A percentile compares a stretch with the other conserved stretches of the same genome.
Evolutionary conservation across 176 grass and related monocot species (phyloP).

Genomic region (Poa annua): DNA sequence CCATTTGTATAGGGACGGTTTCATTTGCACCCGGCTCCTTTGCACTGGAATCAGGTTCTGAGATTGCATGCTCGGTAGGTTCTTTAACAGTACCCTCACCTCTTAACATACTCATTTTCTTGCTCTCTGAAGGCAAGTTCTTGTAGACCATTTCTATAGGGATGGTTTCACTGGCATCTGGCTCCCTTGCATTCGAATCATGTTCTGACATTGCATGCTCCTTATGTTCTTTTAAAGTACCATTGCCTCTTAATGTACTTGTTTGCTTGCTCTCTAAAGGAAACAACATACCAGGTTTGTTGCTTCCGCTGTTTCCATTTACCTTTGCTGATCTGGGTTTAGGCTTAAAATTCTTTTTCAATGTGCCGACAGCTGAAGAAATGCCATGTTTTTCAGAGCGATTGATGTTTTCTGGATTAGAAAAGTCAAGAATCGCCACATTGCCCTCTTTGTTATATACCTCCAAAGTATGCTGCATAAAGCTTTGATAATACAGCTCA

Average conservation of each 20-base stretch:
- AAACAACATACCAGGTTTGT: slow-evolving; percentile 1
- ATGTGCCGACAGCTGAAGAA: slow-evolving; percentile 25
- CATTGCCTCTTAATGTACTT: neutral
- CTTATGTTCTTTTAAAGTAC: slow-evolving; percentile 2
- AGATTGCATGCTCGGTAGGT: neutral
- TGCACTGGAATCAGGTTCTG: slow-evolving; percentile 21
- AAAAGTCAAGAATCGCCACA: slow-evolving; percentile 28
- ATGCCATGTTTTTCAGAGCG: slow-evolving; percentile 23
- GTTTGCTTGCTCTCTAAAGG: slow-evolving; percentile 28
- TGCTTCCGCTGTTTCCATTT: slow-evolving; percentile 33
- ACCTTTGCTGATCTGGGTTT: slow-evolving; percentile 37
- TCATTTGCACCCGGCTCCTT: slow-evolving; percentile 11
- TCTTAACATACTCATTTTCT: neutral
- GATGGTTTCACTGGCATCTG: neutral
- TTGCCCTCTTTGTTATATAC: slow-evolving; percentile 23
- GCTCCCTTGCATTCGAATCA: slow-evolving; percentile 1
- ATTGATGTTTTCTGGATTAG: slow-evolving; percentile 6
- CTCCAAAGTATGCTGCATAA: slow-evolving; percentile 34
- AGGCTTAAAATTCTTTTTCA: slow-evolving; percentile 36
- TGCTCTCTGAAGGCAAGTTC: slow-evolving; percentile 31
- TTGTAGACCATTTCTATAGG: slow-evolving; percentile 17
- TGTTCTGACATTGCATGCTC: slow-evolving; percentile 14
- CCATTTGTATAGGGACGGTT: neutral
- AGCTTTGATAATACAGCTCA: slow-evolving; percentile 37
- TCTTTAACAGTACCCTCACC: neutral